A percentile compares a stretch with the other conserved stretches of the same genome.
Conservation (phyloP, 768 basidiomycete species). For the Pholiota molesta region DNA sequence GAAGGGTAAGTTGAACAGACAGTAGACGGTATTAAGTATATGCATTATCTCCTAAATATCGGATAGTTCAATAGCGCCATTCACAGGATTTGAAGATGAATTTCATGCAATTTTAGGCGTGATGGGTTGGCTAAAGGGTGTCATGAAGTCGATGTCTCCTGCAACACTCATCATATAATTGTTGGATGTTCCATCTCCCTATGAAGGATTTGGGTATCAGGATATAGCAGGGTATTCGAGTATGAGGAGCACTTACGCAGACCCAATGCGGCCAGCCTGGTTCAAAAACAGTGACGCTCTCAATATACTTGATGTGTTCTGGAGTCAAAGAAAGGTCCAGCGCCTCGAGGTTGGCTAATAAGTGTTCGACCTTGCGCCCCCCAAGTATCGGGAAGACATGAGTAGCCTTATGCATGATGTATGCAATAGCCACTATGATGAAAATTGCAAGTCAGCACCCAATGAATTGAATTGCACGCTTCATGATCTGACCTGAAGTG, state of each 20-base stretch:
- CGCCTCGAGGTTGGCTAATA: slow-evolving; percentile 50
- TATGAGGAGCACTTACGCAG: not conserved
- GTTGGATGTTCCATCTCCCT: not conserved
- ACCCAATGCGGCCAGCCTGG: slow-evolving; percentile 42
- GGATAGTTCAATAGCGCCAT: no score
- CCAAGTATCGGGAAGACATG: not conserved
- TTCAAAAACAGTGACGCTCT: slow-evolving; percentile 42
- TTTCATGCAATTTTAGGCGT: not conserved
- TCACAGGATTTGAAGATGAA: no score
- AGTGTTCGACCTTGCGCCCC: slow-evolving; percentile 48
- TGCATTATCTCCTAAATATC: no score
- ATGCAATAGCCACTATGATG: not conserved
- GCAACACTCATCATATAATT: not conserved
- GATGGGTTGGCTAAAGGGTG: not conserved
- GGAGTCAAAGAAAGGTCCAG: slow-evolving; percentile 40
- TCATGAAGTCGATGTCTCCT: not conserved
- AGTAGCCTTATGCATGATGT: not conserved
- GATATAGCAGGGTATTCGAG: not conserved
- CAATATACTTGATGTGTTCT: slow-evolving; percentile 48
- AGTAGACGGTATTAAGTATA: no score
- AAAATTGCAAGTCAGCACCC: no score
- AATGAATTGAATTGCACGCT: not conserved
- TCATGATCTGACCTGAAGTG: slow-evolving; percentile 23
- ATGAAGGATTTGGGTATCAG: not conserved
- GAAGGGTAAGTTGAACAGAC: no score